Percentiles rank a stretch among this genome's conserved stretches.
phyloP scores from a whole-genome alignment of 2,329 filamentous ascomycete species.

The Nemania serpens region DNA sequence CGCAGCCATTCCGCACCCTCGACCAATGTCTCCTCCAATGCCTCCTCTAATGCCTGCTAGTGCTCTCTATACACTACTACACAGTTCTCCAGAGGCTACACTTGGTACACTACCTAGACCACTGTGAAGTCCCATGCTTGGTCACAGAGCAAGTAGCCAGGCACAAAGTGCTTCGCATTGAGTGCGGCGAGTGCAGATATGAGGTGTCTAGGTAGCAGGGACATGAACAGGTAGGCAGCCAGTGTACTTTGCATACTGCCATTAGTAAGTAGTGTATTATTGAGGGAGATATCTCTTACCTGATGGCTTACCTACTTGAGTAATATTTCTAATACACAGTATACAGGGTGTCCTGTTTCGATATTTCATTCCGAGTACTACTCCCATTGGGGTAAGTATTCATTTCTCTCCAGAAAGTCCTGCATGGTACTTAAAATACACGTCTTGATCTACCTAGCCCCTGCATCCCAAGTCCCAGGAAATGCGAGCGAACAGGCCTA shows the following conservation, averaged over 20 bases:
- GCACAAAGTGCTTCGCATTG: too few relatives aligned
- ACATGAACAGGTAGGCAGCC: too few relatives aligned
- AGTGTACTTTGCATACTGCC: too few relatives aligned
- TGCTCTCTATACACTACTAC: background rate
- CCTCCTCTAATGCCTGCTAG: background rate
- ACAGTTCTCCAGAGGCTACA: background rate
- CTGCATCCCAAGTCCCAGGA: conserved; percentile 36
- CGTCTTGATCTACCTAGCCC: conserved; percentile 28
- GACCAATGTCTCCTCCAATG: background rate
- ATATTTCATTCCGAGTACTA: background rate
- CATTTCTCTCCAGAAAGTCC: conserved; percentile 18
- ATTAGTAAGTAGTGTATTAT: too few relatives aligned
- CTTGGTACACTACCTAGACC: background rate
- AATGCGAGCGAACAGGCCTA: conserved; percentile 32
- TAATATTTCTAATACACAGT: background rate
- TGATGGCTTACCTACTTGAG: background rate
- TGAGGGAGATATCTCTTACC: too few relatives aligned
- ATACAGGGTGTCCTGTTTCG: background rate
- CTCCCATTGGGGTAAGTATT: conserved; percentile 1
- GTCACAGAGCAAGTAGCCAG: too few relatives aligned
- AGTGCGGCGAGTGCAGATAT: too few relatives aligned
- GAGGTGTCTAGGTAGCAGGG: too few relatives aligned
- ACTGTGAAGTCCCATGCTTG: background rate
- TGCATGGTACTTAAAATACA: conserved; percentile 31
- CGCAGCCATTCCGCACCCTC: conserved; percentile 27